Conservation (phyloP, 192 early-diverging fungal species). For the Coemansia interrupta region DNA sequence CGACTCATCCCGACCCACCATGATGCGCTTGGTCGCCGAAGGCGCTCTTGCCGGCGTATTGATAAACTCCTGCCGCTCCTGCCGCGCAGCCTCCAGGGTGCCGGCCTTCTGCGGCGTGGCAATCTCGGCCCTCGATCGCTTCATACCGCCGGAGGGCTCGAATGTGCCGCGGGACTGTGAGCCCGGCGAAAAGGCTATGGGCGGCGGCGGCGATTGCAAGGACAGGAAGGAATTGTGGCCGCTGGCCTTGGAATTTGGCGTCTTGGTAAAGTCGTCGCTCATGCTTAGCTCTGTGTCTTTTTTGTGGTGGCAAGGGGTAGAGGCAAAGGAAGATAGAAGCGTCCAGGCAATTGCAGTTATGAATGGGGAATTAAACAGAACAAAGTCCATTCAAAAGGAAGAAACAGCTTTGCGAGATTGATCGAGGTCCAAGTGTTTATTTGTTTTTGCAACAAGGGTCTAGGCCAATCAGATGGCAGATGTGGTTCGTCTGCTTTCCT, state of each 20-base stretch:
- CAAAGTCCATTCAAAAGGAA: conserved; percentile 7
- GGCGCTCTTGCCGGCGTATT: conserved; percentile 40
- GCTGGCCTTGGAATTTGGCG: not conserved
- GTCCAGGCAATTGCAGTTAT: conserved; percentile 8
- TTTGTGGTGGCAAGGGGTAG: conserved; percentile 1
- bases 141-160: conserved; percentile 5
- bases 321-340: not conserved
- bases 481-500: no score
- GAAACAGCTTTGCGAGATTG: no score
- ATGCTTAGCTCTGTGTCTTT: not conserved
- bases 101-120: conserved; percentile 40
- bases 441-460: no score
- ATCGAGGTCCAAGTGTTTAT: no score
- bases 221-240: not conserved
- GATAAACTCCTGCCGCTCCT: conserved; percentile 31
- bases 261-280: conserved; percentile 2
- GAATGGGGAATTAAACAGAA: conserved; percentile 6
- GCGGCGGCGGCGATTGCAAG: conserved; percentile 4
- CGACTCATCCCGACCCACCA: conserved; percentile 26
- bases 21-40: conserved; percentile 32
- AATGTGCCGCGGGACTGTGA: not conserved
- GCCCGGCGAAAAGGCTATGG: not conserved
- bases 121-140: conserved; percentile 42
- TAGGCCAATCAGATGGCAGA: no score
- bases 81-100: conserved; percentile 21